Evolutionary conservation across 129 eudicot species (phyloP).

Genomic region (Deinandra increscens): DNA sequence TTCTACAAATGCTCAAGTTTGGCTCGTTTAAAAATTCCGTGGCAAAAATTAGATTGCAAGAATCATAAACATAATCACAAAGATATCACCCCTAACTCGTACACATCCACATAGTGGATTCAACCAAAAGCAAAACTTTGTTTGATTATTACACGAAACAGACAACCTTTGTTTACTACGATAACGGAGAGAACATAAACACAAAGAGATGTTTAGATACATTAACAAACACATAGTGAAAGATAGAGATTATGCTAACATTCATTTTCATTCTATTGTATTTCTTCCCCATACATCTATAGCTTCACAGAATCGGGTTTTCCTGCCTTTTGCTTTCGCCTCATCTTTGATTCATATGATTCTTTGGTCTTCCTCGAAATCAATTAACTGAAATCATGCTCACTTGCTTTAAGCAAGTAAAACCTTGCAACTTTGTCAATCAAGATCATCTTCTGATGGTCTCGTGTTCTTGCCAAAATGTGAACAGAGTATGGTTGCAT

Average conservation of each 20-base stretch:
- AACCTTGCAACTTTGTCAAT: not conserved
- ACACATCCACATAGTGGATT: conserved; percentile 31
- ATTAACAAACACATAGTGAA: not conserved
- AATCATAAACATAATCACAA: not conserved
- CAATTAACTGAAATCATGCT: not conserved
- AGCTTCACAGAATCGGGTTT: not conserved
- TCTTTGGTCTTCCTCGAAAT: not conserved
- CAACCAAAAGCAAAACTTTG: too few relatives aligned
- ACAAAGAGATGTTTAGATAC: not conserved
- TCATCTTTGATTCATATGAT: not conserved
- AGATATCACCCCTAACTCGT: conserved; percentile 21
- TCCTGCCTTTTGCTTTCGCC: not conserved
- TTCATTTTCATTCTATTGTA: not conserved
- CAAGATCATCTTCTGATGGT: not conserved
- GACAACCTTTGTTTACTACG: conserved; percentile 15
- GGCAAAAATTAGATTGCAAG: not conserved
- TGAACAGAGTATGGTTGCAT: not conserved
- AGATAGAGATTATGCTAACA: too few relatives aligned
- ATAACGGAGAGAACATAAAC: conserved; percentile 20
- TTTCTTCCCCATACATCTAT: not conserved
- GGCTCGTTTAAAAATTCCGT: not conserved
- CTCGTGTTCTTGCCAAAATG: not conserved
- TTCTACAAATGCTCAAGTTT: not conserved
- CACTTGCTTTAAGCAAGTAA: not conserved
- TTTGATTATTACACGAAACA: too few relatives aligned